These are phyloP conservation scores for Rubia occidens DNA, from an alignment of 305 asterid genomes.

Conservation along the genomic window DNA sequence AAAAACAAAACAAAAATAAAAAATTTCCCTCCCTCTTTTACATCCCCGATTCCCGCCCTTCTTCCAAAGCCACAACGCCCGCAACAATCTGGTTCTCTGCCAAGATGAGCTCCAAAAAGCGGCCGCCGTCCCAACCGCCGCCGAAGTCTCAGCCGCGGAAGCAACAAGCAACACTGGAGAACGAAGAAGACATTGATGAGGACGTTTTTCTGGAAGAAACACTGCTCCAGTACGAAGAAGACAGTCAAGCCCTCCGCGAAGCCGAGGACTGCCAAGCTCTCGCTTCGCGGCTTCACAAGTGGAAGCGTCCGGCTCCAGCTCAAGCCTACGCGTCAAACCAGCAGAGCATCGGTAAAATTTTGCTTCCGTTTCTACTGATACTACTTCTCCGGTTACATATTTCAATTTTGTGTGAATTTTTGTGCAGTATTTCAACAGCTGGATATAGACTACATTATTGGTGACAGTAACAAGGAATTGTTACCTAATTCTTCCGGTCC, in stretches of 20 bases:
- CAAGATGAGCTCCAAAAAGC: conserved; percentile 47
- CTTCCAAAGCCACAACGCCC: background rate
- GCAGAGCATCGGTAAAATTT: conserved; percentile 46
- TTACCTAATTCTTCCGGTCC: conserved; percentile 63
- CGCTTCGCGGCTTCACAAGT: conserved; percentile 52
- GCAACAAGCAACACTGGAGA: conserved; percentile 54
- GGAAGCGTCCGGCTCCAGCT: conserved; percentile 71
- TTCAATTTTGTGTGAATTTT: background rate
- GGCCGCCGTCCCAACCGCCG: conserved; percentile 32
- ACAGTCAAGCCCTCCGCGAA: conserved; percentile 39
- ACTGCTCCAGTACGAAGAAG: conserved; percentile 61
- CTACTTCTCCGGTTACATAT: conserved; percentile 9
- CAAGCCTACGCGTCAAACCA: conserved; percentile 39
- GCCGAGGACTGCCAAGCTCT: conserved; percentile 44
- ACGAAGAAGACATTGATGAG: conserved; percentile 88
- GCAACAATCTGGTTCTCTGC: background rate
- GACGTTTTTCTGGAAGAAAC: conserved; percentile 84
- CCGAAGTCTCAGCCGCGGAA: conserved; percentile 34
- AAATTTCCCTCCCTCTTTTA: background rate
- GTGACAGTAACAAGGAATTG: conserved; percentile 63
- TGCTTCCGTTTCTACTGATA: background rate
- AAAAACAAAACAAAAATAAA: too few relatives aligned
- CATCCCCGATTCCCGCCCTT: background rate
- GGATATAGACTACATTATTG: conserved; percentile 90
- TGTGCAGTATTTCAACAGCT: conserved; percentile 77